Evolutionary conservation across 805 yeast genomes (phyloP).

Genomic region (Pichia deserticola): DNA sequence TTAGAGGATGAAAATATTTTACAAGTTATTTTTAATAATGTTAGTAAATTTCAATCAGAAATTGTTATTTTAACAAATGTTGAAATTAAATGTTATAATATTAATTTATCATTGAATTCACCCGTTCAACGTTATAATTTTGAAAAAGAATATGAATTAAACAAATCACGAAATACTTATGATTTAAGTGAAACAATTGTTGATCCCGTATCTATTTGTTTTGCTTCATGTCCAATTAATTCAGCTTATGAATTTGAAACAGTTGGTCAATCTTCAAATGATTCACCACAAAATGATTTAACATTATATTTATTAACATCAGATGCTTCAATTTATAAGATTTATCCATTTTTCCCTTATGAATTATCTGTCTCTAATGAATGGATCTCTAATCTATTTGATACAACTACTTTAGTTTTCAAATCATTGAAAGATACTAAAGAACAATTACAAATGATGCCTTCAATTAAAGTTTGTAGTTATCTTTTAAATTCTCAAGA

Average conservation of each 20-base stretch:
- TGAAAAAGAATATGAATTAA: slow-evolving; percentile 14
- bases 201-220: slow-evolving; percentile 35
- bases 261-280: background rate
- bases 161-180: slow-evolving; percentile 19
- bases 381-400: slow-evolving; percentile 25
- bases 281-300: slow-evolving; percentile 24
- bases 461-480: slow-evolving; percentile 22
- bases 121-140: slow-evolving; percentile 20
- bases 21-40: slow-evolving; percentile 38
- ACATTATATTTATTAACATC: slow-evolving; percentile 45
- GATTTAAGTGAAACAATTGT: slow-evolving; percentile 11
- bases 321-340: slow-evolving; percentile 52
- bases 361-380: slow-evolving; percentile 31
- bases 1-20: slow-evolving; percentile 23
- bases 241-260: background rate
- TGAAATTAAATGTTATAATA: slow-evolving; percentile 30
- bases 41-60: slow-evolving; percentile 36
- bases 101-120: slow-evolving; percentile 19
- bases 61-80: slow-evolving; percentile 36
- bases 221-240: slow-evolving; percentile 32
- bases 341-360: slow-evolving; percentile 59
- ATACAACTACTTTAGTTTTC: slow-evolving; percentile 18
- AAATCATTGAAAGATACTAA: slow-evolving; percentile 17
- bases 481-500: slow-evolving; percentile 13
- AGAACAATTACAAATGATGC: slow-evolving; percentile 9